A percentile compares a stretch with the other conserved stretches of the same genome.
Evolutionary conservation across 2,329 filamentous ascomycete genomes (phyloP).

Genomic region (Thielaviopsis ethacetica): DNA sequence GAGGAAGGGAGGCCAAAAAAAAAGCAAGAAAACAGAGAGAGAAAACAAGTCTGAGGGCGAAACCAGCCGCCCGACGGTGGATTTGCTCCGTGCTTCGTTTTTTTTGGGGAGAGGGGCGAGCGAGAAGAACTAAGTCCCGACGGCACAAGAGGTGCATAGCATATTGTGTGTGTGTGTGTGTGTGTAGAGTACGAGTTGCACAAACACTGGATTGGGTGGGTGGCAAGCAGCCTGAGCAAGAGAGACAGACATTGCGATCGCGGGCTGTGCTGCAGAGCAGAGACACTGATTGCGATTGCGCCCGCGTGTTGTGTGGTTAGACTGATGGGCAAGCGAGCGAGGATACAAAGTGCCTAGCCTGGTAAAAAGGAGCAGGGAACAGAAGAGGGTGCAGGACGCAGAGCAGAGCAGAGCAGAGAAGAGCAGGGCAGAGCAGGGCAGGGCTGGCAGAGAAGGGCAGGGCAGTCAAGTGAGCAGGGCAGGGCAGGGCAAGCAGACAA

Average conservation of each 20-base stretch:
- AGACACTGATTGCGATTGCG: not conserved
- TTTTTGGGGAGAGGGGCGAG: not conserved
- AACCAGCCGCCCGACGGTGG: not conserved
- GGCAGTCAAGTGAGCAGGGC: too few species aligned
- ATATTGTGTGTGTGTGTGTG: too few species aligned
- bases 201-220: not conserved
- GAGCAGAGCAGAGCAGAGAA: not conserved
- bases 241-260: not conserved
- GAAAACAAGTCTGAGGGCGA: constrained; percentile 1
- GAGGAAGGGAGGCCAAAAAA: not conserved
- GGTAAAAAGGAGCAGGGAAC: not conserved
- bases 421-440: not conserved
- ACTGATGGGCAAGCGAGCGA: not conserved
- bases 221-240: not conserved
- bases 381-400: not conserved
- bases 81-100: not conserved
- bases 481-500: not conserved
- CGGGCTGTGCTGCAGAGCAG: not conserved
- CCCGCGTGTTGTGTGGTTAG: not conserved
- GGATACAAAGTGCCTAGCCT: not conserved
- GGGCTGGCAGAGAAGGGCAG: too few species aligned
- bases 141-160: not conserved
- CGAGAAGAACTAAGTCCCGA: not conserved
- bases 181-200: not conserved
- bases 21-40: not conserved